Conservation (phyloP, 1,284 basidiomycete species). For the Cryptococcus neoformans region DNA sequence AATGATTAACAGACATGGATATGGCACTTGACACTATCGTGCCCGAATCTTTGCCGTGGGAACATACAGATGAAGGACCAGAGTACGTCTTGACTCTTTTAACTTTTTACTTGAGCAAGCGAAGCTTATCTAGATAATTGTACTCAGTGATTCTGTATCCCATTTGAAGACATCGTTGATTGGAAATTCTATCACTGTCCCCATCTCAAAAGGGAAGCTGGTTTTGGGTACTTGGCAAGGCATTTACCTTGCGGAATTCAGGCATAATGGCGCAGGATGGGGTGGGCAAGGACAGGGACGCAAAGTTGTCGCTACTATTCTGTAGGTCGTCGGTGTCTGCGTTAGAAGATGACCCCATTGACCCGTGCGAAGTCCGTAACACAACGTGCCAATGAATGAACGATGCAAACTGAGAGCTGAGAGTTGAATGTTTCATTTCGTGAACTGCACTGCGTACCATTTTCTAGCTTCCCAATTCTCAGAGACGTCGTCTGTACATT, state of each 20-base stretch:
- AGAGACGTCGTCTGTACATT: not conserved
- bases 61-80: conserved; percentile 84
- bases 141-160: conserved; percentile 59
- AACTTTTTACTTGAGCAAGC: not conserved
- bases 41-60: conserved; percentile 81
- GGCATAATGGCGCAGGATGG: conserved; percentile 43
- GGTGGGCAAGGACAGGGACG: conserved; percentile 37
- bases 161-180: conserved; percentile 86
- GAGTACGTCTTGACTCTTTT: conserved; percentile 58
- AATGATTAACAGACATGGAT: conserved; percentile 49
- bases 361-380: not conserved
- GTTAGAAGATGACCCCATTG: not conserved
- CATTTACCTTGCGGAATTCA: conserved; percentile 41
- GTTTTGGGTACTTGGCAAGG: conserved; percentile 91
- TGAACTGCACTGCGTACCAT: conserved; percentile 19
- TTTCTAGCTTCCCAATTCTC: conserved; percentile 10
- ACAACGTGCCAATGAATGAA: not conserved
- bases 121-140: not conserved
- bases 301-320: conserved; percentile 44
- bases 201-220: conserved; percentile 75
- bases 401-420: too few relatives aligned
- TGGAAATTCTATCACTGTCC: conserved; percentile 75
- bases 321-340: conserved; percentile 21
- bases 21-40: conserved; percentile 74
- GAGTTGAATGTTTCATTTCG: not conserved